These are phyloP conservation scores for Fusarium sp. DNA, from an alignment of 2,329 filamentous ascomycete genomes.

Conservation along the genomic window DNA sequence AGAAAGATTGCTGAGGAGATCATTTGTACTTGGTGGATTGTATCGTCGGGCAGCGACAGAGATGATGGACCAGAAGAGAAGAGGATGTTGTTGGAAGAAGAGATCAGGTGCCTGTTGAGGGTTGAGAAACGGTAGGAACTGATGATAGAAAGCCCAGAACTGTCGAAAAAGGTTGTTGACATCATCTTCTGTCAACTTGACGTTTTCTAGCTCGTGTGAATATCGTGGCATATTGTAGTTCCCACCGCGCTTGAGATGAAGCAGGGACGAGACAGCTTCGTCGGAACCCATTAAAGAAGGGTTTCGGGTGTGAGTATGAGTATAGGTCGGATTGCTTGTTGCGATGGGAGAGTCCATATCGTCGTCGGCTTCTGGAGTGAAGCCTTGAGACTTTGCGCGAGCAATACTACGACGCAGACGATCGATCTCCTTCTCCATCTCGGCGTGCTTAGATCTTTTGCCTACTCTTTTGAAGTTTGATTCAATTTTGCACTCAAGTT, in stretches of 20 bases:
- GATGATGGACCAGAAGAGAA: constrained; percentile 89
- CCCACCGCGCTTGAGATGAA: constrained; percentile 75
- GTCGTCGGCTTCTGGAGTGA: constrained; percentile 66
- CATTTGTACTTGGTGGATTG: constrained; percentile 65
- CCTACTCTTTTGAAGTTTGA: constrained; percentile 88
- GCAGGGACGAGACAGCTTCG: constrained; percentile 74
- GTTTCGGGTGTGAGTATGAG: constrained; percentile 72
- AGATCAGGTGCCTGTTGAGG: constrained; percentile 74
- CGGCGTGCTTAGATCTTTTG: constrained; percentile 84
- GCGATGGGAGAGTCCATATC: constrained; percentile 70
- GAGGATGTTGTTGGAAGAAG: constrained; percentile 80
- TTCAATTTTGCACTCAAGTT: constrained; percentile 87
- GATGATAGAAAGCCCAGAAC: constrained; percentile 82
- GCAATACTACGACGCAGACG: constrained; percentile 72
- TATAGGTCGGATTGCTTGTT: constrained; percentile 63
- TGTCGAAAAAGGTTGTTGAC: constrained; percentile 76
- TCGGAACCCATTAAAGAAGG: constrained; percentile 75
- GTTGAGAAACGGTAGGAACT: constrained; percentile 81
- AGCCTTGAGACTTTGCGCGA: constrained; percentile 71
- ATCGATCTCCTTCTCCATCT: constrained; percentile 88
- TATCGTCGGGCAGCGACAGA: constrained; percentile 81
- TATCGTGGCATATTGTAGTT: constrained; percentile 71
- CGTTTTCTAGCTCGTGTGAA: constrained; percentile 71
- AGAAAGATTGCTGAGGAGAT: constrained; percentile 75
- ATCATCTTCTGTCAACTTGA: constrained; percentile 73